These are phyloP conservation scores for Taphrina wiesneri DNA, from an alignment of 1,139 yeast genomes.

Conservation along the genomic window DNA sequence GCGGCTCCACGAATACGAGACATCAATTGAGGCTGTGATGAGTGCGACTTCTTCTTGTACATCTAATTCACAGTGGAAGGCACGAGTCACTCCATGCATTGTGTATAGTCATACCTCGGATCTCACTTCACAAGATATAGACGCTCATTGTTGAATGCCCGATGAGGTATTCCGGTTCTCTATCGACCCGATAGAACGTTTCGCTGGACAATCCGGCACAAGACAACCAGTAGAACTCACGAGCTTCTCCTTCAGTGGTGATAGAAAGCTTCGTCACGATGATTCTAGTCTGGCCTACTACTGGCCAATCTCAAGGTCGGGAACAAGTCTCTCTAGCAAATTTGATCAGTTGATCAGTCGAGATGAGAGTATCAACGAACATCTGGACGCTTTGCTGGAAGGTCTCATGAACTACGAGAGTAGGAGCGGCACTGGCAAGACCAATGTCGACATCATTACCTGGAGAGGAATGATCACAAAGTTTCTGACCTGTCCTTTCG, in stretches of 20 bases:
- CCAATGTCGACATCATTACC: slow-evolving; percentile 60
- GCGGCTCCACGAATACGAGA: neutral
- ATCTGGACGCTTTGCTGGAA: slow-evolving; percentile 59
- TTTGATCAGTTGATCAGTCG: slow-evolving; percentile 57
- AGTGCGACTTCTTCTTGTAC: neutral
- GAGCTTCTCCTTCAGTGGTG: slow-evolving; percentile 57
- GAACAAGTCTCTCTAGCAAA: slow-evolving; percentile 63
- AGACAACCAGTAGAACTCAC: slow-evolving; percentile 67
- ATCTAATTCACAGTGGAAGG: neutral
- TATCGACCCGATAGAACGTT: slow-evolving; percentile 16
- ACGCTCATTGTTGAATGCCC: neutral
- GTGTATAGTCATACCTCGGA: neutral
- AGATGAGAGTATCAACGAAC: slow-evolving; percentile 57
- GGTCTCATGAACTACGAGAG: slow-evolving; percentile 64
- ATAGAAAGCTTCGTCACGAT: slow-evolving; percentile 55
- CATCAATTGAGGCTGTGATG: neutral
- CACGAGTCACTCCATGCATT: neutral
- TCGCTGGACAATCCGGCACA: slow-evolving; percentile 19
- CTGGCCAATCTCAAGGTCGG: slow-evolving; percentile 27
- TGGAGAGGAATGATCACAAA: slow-evolving; percentile 80
- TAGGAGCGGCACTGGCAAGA: slow-evolving; percentile 48
- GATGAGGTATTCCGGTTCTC: slow-evolving; percentile 9
- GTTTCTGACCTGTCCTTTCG: slow-evolving; percentile 63
- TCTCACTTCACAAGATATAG: too few species aligned
- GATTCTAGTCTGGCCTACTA: slow-evolving; percentile 48